Percentiles rank a stretch among this genome's conserved stretches.
These are phyloP conservation scores for Sordaria brevicollis DNA, from an alignment of 495 filamentous ascomycete species.

Conservation along the genomic window DNA sequence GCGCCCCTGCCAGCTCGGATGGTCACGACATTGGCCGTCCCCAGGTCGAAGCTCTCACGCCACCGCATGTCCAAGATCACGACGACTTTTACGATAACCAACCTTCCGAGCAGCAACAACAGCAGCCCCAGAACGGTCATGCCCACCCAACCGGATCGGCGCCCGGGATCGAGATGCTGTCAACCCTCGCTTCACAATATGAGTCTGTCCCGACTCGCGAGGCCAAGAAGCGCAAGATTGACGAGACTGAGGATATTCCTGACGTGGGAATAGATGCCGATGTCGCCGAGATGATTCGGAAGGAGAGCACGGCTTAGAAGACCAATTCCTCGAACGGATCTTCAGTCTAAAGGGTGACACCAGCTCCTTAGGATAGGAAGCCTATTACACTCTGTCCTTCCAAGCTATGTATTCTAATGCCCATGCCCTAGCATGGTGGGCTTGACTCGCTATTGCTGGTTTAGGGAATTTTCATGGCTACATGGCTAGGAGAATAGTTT, in stretches of 20 bases:
- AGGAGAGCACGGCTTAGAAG: conserved; percentile 22
- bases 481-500: background rate
- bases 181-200: conserved; percentile 38
- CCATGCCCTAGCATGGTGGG: background rate
- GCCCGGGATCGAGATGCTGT: conserved; percentile 39
- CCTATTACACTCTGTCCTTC: background rate
- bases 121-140: conserved; percentile 17
- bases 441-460: background rate
- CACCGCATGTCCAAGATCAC: conserved; percentile 40
- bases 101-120: conserved; percentile 1
- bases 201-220: conserved; percentile 36
- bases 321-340: background rate
- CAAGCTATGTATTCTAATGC: background rate
- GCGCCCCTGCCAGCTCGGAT: conserved; percentile 24
- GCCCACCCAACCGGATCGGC: conserved; percentile 16
- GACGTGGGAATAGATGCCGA: conserved; percentile 71
- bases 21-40: conserved; percentile 51
- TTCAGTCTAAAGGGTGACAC: background rate
- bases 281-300: conserved; percentile 67
- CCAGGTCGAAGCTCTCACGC: conserved; percentile 74
- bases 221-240: conserved; percentile 70
- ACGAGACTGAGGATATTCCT: conserved; percentile 52
- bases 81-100: conserved; percentile 12
- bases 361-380: background rate
- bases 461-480: background rate